These are phyloP conservation scores for Schrenkiella parvula DNA, from an alignment of 345 rosid species.

Conservation along the genomic window DNA sequence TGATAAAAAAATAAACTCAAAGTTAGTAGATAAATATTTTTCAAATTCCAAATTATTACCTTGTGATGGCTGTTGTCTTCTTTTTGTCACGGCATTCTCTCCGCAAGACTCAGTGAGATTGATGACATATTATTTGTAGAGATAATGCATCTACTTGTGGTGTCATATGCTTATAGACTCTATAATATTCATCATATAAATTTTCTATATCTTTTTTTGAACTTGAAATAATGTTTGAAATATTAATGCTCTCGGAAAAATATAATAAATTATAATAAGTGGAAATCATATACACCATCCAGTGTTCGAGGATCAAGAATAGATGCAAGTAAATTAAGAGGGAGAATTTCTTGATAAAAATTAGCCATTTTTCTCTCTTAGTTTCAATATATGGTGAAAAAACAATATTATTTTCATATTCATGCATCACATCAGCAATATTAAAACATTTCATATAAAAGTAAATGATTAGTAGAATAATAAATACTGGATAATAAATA, in stretches of 20 bases:
- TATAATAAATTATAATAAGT: neutral
- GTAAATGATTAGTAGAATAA: too few relatives aligned
- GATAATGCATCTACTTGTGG: too few relatives aligned
- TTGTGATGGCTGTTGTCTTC: neutral
- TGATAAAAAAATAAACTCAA: too few relatives aligned
- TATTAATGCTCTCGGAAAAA: neutral
- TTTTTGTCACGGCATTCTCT: neutral
- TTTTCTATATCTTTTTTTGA: neutral
- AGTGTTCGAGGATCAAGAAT: neutral
- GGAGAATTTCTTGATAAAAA: neutral
- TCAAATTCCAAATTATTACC: too few relatives aligned
- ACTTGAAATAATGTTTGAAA: too few relatives aligned
- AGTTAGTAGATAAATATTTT: too few relatives aligned
- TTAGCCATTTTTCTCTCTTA: neutral
- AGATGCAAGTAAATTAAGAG: too few relatives aligned
- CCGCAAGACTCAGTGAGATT: neutral
- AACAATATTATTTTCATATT: neutral
- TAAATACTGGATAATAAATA: too few relatives aligned
- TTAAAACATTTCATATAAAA: conserved; percentile 2
- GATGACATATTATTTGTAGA: neutral
- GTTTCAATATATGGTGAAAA: neutral
- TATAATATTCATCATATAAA: neutral
- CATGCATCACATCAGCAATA: neutral
- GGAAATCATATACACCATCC: neutral
- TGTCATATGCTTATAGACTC: neutral